Percentiles rank a stretch among this genome's conserved stretches.
These are phyloP conservation scores for Gynochthodes officinalis DNA, from an alignment of 257 asterid species.

Conservation along the genomic window DNA sequence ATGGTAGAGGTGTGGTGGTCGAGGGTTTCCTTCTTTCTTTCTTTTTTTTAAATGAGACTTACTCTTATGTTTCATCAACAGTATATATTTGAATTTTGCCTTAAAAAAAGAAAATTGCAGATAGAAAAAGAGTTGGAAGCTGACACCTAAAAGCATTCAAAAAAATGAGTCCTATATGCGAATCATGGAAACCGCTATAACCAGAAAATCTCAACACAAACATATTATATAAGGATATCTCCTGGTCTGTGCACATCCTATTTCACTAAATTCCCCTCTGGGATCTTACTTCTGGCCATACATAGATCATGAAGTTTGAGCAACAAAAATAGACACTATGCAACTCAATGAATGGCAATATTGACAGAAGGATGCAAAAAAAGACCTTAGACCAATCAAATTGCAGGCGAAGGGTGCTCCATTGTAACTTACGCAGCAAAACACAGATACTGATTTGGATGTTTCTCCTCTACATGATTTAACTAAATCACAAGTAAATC, in stretches of 20 bases:
- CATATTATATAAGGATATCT: background rate
- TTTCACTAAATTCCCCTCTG: background rate
- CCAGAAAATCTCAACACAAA: background rate
- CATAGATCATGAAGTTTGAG: background rate
- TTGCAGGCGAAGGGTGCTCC: conserved; percentile 99
- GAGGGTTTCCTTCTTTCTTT: too few relatives aligned
- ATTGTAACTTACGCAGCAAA: conserved; percentile 96
- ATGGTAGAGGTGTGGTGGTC: too few relatives aligned
- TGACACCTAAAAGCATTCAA: too few relatives aligned
- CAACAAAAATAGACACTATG: background rate
- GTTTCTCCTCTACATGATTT: conserved; percentile 32
- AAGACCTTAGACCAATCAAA: conserved; percentile 99
- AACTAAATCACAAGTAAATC: conserved; percentile 37
- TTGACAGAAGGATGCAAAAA: conserved; percentile 39
- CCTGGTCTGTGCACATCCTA: background rate
- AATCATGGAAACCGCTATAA: background rate
- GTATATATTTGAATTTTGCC: too few relatives aligned
- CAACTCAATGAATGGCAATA: too few relatives aligned
- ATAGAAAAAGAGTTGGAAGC: too few relatives aligned
- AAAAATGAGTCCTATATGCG: background rate
- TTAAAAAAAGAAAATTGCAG: too few relatives aligned
- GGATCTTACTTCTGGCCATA: background rate
- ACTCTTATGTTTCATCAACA: too few relatives aligned
- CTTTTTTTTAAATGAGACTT: too few relatives aligned
- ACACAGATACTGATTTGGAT: conserved; percentile 57